Conservation (phyloP, 2,329 filamentous ascomycete species). For the Ambrosiella xylebori region DNA sequence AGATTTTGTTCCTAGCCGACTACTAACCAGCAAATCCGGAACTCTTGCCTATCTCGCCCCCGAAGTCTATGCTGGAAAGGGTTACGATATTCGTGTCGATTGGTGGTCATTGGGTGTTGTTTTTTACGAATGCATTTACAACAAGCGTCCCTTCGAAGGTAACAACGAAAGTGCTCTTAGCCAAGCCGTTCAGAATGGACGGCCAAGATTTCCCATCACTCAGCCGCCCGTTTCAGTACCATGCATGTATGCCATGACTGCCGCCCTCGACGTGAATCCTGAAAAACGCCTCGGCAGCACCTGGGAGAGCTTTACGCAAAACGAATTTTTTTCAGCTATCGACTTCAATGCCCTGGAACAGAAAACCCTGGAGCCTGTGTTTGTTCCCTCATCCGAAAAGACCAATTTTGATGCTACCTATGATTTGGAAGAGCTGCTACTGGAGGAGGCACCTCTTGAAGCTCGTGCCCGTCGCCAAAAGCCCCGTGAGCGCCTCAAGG, state of each 20-base stretch:
- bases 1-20: constrained; percentile 67
- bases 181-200: constrained; percentile 62
- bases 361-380: constrained; percentile 81
- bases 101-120: constrained; percentile 98
- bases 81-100: constrained; percentile 80
- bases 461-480: constrained; percentile 86
- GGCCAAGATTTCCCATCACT: constrained; percentile 80
- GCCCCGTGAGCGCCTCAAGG: constrained; percentile 75
- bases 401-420: constrained; percentile 99
- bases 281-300: constrained; percentile 67
- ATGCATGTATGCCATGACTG: constrained; percentile 77
- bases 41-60: constrained; percentile 91
- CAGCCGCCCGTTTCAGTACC: constrained; percentile 75
- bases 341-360: constrained; percentile 72
- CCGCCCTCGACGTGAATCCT: constrained; percentile 65
- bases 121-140: constrained; percentile 99
- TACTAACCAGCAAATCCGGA: constrained; percentile 86
- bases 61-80: constrained; percentile 80
- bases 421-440: constrained; percentile 77
- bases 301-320: constrained; percentile 70
- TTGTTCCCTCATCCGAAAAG: constrained; percentile 87
- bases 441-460: constrained; percentile 90
- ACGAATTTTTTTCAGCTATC: constrained; percentile 75
- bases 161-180: constrained; percentile 67
- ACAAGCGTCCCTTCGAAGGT: constrained; percentile 92